Base-by-base conservation (phyloP, 305 asterid genomes). In the Solanum hybrid region DNA sequence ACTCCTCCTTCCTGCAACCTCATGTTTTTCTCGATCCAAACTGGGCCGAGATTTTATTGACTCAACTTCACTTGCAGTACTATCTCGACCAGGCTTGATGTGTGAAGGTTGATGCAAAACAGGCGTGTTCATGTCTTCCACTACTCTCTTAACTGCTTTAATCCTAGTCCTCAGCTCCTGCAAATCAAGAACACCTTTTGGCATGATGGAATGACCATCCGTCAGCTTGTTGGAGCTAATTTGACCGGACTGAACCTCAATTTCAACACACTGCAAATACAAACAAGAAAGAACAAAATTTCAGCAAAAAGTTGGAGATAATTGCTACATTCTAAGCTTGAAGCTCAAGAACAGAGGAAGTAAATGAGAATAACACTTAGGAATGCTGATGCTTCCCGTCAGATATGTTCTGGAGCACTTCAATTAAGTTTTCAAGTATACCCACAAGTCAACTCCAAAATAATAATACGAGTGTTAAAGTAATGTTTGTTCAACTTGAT, bases 61-160 rank as follows among this genome's bases (percentile, higher is more conserved):
- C 89, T 95, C 94, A 56, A 86, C 90, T 90, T 96, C 97, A 38
- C 87, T 90, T 80, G 35, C 69, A 66, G 89, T 27, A 80, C 81
- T 46, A 88, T 93, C 95, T 88, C 89, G 91, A 75, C 84, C 91
- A 90, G 88, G 91, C 42, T 77, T 90, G 80, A 92, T 89, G 90
- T 26, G 90, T 34, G 90, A 88, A 90, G 91, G 90, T 89, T 93
- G 91, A 51, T 66, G 92, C 77, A 86, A 38, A 36, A 81, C 72
- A 37, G 93, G 94, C 87, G 86, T 94, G 93, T 94, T 95, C n/a
- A 79, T 90, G 75, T 95, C 96, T 91, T 94, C 95, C 94, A 96
- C 93, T 90, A 90, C 87, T 91, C 92, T 94, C 91, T 95, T 95
- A 77, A 96, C 94, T 72, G 94, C 95, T 91, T 93, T 94, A 56